These are phyloP conservation scores for Forsythia suspensa DNA, from an alignment of 257 asterid species.

Conservation along the genomic window DNA sequence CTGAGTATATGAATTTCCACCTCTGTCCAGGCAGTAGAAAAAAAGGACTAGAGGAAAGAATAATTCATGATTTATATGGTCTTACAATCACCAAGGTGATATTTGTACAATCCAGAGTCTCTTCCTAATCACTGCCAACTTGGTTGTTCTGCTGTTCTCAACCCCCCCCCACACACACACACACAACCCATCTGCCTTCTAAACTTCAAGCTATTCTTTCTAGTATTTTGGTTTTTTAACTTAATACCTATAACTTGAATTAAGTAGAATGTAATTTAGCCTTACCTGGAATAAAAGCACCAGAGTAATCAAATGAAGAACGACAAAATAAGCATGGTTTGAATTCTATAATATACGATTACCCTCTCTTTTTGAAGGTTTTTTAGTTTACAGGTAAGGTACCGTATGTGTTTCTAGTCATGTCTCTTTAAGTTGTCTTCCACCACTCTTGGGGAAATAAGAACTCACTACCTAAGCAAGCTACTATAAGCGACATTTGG, in stretches of 20 bases:
- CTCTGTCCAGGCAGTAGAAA: background rate
- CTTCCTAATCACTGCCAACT: background rate
- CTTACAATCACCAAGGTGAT: background rate
- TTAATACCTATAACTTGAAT: background rate
- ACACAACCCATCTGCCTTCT: background rate
- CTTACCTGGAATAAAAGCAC: background rate
- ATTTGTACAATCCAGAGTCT: background rate
- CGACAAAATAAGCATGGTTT: background rate
- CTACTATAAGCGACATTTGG: background rate
- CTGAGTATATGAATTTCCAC: background rate
- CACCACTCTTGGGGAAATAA: background rate
- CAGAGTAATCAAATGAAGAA: background rate
- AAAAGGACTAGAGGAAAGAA: background rate
- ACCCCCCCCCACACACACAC: no score
- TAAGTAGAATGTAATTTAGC: background rate
- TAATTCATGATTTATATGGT: background rate
- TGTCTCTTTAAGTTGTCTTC: background rate
- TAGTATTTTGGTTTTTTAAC: background rate
- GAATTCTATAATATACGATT: background rate
- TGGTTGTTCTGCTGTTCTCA: background rate
- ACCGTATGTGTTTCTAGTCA: background rate
- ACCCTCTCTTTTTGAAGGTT: background rate
- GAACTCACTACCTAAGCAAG: background rate
- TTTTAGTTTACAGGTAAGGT: background rate
- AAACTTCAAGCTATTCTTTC: background rate